Conservation (phyloP, 441 rosid species). For the Gossypium davidsonii region DNA sequence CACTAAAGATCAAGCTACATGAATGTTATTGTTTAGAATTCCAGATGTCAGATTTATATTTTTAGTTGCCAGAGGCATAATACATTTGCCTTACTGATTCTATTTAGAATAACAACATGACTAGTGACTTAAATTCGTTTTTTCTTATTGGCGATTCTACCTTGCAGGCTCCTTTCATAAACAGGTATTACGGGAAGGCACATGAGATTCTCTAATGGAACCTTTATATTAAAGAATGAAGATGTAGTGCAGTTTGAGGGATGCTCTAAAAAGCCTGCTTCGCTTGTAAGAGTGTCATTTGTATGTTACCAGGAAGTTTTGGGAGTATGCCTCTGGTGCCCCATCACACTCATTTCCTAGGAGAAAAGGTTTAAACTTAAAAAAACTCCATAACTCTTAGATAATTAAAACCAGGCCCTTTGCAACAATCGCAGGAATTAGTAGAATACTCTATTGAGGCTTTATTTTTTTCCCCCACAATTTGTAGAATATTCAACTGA, state of each 20-base stretch:
- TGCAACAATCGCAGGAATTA: slow-evolving; percentile 13
- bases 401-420: not conserved
- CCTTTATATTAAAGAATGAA: not conserved
- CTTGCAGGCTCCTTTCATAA: slow-evolving; percentile 60
- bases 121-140: not conserved
- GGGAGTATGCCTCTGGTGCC: slow-evolving; percentile 20
- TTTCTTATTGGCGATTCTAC: not conserved
- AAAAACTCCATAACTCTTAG: slow-evolving; percentile 12
- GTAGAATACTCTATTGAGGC: not conserved
- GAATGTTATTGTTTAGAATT: not conserved
- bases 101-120: not conserved
- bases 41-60: not conserved
- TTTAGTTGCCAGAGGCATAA: not conserved
- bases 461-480: not conserved
- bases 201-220: slow-evolving; percentile 47
- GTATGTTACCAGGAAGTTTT: slow-evolving; percentile 8
- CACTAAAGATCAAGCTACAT: not conserved
- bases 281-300: slow-evolving; percentile 13
- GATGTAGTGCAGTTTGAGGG: not conserved
- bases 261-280: not conserved
- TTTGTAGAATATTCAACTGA: no score
- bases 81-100: not conserved
- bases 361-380: slow-evolving; percentile 14
- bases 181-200: slow-evolving; percentile 74
- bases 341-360: slow-evolving; percentile 12